Evolutionary conservation across 805 yeast species (phyloP).

Genomic region (Candida silvatica): DNA sequence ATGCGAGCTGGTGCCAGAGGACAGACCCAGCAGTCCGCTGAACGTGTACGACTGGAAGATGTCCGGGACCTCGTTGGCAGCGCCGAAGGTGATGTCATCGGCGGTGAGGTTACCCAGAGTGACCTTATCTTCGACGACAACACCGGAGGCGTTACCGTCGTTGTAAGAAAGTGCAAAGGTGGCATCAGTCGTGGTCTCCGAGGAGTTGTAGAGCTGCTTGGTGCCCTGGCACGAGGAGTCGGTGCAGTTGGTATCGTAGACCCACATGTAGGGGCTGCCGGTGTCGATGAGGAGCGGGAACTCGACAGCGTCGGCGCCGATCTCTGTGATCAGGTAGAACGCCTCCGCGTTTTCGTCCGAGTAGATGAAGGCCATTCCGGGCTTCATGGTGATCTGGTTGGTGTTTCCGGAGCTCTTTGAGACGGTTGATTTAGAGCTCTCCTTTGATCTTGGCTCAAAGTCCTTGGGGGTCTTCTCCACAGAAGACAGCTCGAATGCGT

Average conservation of each 20-base stretch:
- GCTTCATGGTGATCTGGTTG: neutral
- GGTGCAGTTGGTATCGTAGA: constrained; percentile 44
- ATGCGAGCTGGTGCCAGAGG: constrained; percentile 26
- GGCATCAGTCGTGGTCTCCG: constrained; percentile 9
- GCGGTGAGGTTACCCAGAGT: constrained; percentile 29
- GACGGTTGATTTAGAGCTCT: neutral
- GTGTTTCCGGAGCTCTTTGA: neutral
- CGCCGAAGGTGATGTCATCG: constrained; percentile 40
- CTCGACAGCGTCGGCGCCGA: constrained; percentile 26
- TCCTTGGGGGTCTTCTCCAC: neutral
- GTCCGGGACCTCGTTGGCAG: constrained; percentile 42
- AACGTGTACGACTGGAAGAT: constrained; percentile 43
- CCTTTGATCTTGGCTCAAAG: neutral
- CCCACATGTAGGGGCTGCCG: constrained; percentile 59
- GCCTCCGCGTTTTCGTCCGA: constrained; percentile 22
- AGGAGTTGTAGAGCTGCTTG: constrained; percentile 23
- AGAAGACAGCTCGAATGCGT: neutral
- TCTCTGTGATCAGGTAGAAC: constrained; percentile 31
- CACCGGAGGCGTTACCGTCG: constrained; percentile 46
- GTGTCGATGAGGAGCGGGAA: constrained; percentile 54
- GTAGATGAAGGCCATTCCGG: constrained; percentile 21
- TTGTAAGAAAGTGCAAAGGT: constrained; percentile 44
- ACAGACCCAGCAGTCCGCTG: constrained; percentile 55
- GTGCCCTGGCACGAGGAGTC: constrained; percentile 32
- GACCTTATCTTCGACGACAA: constrained; percentile 30